Base-by-base conservation (phyloP, 2,329 filamentous ascomycete genomes). In the Xylaria sp. region DNA sequence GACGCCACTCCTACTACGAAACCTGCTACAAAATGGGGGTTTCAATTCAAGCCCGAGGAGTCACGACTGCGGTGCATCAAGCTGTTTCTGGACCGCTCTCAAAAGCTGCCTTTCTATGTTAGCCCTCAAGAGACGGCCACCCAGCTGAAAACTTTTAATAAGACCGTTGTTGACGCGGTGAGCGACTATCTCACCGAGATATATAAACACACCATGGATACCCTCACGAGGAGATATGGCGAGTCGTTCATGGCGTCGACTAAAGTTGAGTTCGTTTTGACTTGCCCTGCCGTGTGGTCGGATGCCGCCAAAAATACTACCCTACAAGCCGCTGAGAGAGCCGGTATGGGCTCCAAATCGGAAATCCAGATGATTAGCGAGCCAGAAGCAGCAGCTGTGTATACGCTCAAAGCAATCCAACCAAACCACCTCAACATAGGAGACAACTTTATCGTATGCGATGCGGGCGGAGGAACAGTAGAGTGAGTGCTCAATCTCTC, bases 241-340 rank as follows among this genome's bases (percentile, higher is more conserved):
- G 89, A 91, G 76, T 88, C 87, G 0, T 94, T 94, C 71, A 92
- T 94, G 87, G 84, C 85, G 6, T 87, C 85, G 7, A 93, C 90
- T 4, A 88, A 87, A 70, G 87, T 92, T 40, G 88, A 94, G 65
- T 94, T 92, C 70, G 90, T 94, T 51, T 81, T 95, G 58, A 94
- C 91, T 0, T 92, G 91, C 54, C 92, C 92, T 7, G 92, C 92
- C 7, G 90, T 94, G 7, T 95, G 92, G 92, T 92, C 88, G 23
- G 92, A 95, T 74, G 86, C 89, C 0, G 92, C 91, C n/a, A 94
- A 94, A 78, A 91, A 92, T 74, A 91, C 90, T 5, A 94, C 91
- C 2, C 77, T 93, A 51, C 86, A 90, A 72, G 92, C 91, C 5
- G 91, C 91, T 11, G 89, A 93, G 78, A 81, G 87, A 61, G 92